Conservation (phyloP, 768 basidiomycete genomes). For the Solioccasus polychromus region DNA sequence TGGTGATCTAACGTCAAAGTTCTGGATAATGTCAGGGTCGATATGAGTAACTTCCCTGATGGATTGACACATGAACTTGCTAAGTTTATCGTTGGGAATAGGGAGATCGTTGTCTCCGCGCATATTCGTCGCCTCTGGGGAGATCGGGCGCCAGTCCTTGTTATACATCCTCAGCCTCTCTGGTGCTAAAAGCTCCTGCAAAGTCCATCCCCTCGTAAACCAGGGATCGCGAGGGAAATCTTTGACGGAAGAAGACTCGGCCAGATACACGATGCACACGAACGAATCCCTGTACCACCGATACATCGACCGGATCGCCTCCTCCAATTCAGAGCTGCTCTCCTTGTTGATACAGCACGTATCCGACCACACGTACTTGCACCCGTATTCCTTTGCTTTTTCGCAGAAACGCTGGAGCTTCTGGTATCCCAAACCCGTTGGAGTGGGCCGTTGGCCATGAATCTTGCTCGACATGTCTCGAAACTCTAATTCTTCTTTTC, state of each 20-base stretch:
- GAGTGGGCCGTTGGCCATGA: background rate
- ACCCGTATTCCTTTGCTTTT: conserved; percentile 12
- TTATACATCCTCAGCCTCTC: conserved; percentile 5
- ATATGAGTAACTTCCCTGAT: conserved; percentile 7
- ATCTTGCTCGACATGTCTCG: conserved; percentile 9
- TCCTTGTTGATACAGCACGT: conserved; percentile 19
- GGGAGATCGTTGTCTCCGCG: conserved; percentile 3
- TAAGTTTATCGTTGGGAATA: conserved; percentile 12
- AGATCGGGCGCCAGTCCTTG: conserved; percentile 11
- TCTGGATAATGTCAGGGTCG: background rate
- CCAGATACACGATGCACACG: conserved; percentile 14
- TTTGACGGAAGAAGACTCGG: background rate
- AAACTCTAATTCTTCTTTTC: conserved; percentile 13
- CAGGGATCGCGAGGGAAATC: conserved; percentile 6
- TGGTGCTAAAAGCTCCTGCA: conserved; percentile 14
- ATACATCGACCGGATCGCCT: conserved; percentile 14
- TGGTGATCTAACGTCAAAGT: conserved; percentile 4
- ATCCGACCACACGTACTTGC: conserved; percentile 22
- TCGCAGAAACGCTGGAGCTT: conserved; percentile 14
- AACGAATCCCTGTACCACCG: conserved; percentile 13
- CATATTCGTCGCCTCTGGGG: background rate
- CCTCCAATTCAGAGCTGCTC: conserved; percentile 11
- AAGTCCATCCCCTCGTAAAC: conserved; percentile 15
- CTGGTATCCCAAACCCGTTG: conserved; percentile 3
- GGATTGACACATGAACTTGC: background rate